Evolutionary conservation across 1,139 yeast species (phyloP).

Genomic region (Nadsonia starkeyi-henricii): DNA sequence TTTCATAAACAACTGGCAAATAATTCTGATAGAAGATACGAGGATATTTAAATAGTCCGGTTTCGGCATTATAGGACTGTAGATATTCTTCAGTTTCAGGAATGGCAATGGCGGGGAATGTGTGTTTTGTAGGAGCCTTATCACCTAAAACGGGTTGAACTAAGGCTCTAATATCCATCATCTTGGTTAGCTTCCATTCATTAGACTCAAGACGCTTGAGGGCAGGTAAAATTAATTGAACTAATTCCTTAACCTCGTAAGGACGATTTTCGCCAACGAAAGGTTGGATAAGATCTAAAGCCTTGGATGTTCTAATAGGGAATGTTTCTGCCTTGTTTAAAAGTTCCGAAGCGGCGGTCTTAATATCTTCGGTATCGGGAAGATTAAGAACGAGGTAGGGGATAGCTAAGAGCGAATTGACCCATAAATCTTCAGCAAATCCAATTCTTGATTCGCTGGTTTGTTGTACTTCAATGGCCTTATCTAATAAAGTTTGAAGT

Average conservation of each 20-base stretch:
- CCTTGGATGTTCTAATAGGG: constrained; percentile 2
- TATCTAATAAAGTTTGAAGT: constrained; percentile 39
- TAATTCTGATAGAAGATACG: constrained; percentile 56
- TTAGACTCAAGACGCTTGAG: constrained; percentile 12
- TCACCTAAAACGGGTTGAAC: constrained; percentile 7
- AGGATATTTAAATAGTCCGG: constrained; percentile 27
- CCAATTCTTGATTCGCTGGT: constrained; percentile 18
- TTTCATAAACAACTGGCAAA: constrained; percentile 42
- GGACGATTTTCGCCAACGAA: constrained; percentile 34
- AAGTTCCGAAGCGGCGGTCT: neutral
- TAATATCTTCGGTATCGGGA: neutral
- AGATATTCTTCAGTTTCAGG: constrained; percentile 14
- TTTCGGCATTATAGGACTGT: constrained; percentile 7
- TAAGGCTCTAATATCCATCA: constrained; percentile 11
- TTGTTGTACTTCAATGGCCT: constrained; percentile 45
- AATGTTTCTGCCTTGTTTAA: constrained; percentile 1
- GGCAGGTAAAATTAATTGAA: constrained; percentile 42
- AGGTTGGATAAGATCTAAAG: constrained; percentile 25
- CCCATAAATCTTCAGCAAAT: constrained; percentile 55
- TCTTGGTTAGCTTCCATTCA: constrained; percentile 12
- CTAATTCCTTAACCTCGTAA: constrained; percentile 39
- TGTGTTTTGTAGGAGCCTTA: constrained; percentile 22
- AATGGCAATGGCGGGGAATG: constrained; percentile 25
- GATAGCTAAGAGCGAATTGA: constrained; percentile 47
- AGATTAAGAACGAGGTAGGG: constrained; percentile 35